phyloP scores from a whole-genome alignment of 768 basidiomycete species.

The Phaeotremella skinneri region DNA sequence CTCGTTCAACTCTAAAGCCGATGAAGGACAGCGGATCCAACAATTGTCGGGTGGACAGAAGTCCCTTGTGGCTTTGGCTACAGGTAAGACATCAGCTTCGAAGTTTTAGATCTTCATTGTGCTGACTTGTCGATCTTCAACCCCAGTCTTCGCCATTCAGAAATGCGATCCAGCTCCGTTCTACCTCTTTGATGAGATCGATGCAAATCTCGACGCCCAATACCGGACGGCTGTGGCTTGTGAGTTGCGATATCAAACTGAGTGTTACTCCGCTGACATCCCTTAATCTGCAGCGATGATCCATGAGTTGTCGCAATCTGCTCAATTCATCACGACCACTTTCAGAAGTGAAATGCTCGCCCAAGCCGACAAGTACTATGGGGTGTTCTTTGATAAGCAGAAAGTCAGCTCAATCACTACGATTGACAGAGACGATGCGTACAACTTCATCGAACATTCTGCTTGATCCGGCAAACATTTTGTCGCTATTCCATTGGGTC shows the following conservation, averaged over 20 bases:
- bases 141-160: conserved; percentile 90
- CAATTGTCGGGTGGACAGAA: conserved; percentile 98
- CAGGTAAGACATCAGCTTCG: conserved; percentile 59
- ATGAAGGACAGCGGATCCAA: conserved; percentile 93
- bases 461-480: conserved; percentile 12
- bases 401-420: conserved; percentile 85
- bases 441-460: conserved; percentile 78
- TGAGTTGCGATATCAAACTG: conserved; percentile 53
- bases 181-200: conserved; percentile 99
- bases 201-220: conserved; percentile 95
- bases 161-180: conserved; percentile 99
- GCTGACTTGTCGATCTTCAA: neutral
- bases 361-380: conserved; percentile 94
- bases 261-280: conserved; percentile 14
- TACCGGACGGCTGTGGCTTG: conserved; percentile 95
- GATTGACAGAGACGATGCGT: conserved; percentile 85
- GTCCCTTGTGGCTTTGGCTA: conserved; percentile 90
- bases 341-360: conserved; percentile 97
- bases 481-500: no score
- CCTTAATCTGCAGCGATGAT: conserved; percentile 72
- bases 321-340: conserved; percentile 97
- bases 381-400: conserved; percentile 92
- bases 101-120: neutral
- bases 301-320: conserved; percentile 76
- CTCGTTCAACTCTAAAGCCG: conserved; percentile 97